Conservation (phyloP, 2,329 filamentous ascomycete species). For the Aphanoascus verrucosus region DNA sequence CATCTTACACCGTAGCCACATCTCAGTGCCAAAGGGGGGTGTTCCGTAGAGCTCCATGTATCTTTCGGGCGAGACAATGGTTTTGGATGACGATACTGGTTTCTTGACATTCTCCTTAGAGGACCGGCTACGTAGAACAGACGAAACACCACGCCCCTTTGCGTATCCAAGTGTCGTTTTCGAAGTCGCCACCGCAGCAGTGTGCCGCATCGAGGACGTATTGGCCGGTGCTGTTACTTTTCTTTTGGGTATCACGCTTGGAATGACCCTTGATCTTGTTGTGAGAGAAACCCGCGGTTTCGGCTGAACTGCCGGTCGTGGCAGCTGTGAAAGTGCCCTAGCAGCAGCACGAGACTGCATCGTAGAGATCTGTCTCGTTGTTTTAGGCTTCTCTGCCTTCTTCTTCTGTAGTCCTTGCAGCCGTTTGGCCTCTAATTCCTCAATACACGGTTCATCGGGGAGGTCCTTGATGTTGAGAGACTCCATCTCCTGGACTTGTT, state of each 20-base stretch:
- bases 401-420: conserved; percentile 17
- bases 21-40: conserved; percentile 34
- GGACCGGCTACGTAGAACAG: conserved; percentile 17
- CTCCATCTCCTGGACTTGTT: conserved; percentile 52
- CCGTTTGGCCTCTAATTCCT: conserved; percentile 24
- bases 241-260: conserved; percentile 27
- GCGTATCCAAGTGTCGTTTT: conserved; percentile 77
- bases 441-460: conserved; percentile 25
- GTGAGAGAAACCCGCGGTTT: conserved; percentile 29
- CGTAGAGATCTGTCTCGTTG: conserved; percentile 26
- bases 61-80: conserved; percentile 31
- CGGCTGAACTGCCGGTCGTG: conserved; percentile 25
- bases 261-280: conserved; percentile 33
- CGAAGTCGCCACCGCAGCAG: conserved; percentile 56
- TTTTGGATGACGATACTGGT: conserved; percentile 19
- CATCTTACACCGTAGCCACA: conserved; percentile 34
- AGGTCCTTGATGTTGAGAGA: conserved; percentile 47
- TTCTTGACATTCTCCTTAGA: conserved; percentile 14
- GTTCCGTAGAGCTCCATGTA: conserved; percentile 36
- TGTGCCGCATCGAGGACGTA: conserved; percentile 46
- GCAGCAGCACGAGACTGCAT: conserved; percentile 34
- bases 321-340: conserved; percentile 26
- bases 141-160: conserved; percentile 50
- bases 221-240: conserved; percentile 37
- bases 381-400: conserved; percentile 22